Evolutionary conservation across 2,329 filamentous ascomycete genomes (phyloP).

Genomic region (Metarhizium humberi): DNA sequence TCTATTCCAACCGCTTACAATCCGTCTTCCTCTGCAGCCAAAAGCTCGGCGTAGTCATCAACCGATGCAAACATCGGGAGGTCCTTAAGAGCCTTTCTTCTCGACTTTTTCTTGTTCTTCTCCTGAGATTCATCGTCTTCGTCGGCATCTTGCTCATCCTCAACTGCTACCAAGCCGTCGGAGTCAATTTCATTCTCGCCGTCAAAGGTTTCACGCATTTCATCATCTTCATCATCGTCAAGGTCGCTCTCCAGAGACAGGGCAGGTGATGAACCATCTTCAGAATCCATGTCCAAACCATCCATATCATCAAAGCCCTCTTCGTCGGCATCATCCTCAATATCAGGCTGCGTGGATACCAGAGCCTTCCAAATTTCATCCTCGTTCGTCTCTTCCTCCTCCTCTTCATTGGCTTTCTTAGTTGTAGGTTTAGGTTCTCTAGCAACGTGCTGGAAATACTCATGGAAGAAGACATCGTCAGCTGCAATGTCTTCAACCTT

Average conservation of each 20-base stretch:
- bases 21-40: slow-evolving; percentile 61
- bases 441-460: slow-evolving; percentile 76
- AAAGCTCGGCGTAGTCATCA: slow-evolving; percentile 84
- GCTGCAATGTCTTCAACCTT: slow-evolving; percentile 78
- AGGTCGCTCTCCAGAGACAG: slow-evolving; percentile 34
- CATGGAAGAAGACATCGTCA: slow-evolving; percentile 97
- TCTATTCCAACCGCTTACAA: slow-evolving; percentile 11
- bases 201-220: slow-evolving; percentile 26
- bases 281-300: slow-evolving; percentile 38
- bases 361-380: slow-evolving; percentile 90
- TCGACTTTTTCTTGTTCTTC: slow-evolving; percentile 34
- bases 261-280: slow-evolving; percentile 30
- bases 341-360: slow-evolving; percentile 68
- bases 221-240: slow-evolving; percentile 35
- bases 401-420: slow-evolving; percentile 45
- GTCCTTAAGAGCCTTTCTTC: slow-evolving; percentile 77
- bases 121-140: slow-evolving; percentile 57
- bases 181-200: slow-evolving; percentile 36
- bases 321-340: slow-evolving; percentile 39
- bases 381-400: slow-evolving; percentile 48
- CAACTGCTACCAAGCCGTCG: slow-evolving; percentile 27
- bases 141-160: slow-evolving; percentile 29
- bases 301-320: slow-evolving; percentile 40
- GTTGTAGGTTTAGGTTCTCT: slow-evolving; percentile 44
- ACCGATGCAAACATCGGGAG: slow-evolving; percentile 87